Conservation (phyloP, 2,329 filamentous ascomycete genomes). For the Elsinoe necatrix region DNA sequence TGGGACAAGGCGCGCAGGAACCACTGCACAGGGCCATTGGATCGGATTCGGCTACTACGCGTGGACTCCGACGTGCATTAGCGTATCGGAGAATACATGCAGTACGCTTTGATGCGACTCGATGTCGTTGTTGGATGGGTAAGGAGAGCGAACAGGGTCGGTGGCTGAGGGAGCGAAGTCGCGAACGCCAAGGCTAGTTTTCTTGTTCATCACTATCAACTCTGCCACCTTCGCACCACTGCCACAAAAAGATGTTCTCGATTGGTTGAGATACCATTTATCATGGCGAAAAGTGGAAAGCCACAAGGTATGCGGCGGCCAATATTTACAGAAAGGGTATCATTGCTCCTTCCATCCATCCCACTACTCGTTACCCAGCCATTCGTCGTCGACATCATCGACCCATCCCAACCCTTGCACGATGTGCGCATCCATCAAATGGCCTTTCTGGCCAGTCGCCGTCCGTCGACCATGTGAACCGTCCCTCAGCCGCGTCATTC, state of each 20-base stretch:
- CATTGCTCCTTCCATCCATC: neutral
- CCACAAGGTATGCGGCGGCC: neutral
- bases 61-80: slow-evolving; percentile 2
- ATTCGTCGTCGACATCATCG: neutral
- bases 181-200: neutral
- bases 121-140: neutral
- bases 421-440: neutral
- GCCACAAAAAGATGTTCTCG: neutral
- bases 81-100: slow-evolving; percentile 1
- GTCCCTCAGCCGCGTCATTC: neutral
- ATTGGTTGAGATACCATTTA: neutral
- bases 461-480: neutral
- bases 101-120: neutral
- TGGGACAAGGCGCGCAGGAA: neutral
- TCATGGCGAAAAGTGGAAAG: neutral
- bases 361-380: slow-evolving; percentile 7
- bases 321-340: slow-evolving; percentile 15
- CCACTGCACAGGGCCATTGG: neutral
- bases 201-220: neutral
- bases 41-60: neutral
- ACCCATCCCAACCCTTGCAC: neutral
- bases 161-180: neutral
- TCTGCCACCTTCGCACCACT: neutral
- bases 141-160: neutral
- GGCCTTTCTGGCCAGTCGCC: neutral